Base-by-base conservation (phyloP, 148 eudicot species). In the Amaranthus hypochondriacus region DNA sequence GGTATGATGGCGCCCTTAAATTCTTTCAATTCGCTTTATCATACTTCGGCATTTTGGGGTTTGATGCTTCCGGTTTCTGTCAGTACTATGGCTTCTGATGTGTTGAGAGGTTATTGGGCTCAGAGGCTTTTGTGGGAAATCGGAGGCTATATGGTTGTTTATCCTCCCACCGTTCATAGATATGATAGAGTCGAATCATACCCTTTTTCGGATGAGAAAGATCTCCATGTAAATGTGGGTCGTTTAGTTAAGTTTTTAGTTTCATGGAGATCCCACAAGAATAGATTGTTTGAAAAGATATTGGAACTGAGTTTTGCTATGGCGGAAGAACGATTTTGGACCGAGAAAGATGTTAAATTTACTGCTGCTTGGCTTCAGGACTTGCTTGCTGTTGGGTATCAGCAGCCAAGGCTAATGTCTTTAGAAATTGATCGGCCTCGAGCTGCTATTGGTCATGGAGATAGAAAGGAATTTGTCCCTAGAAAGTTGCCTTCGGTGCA, bases 351-450 rank as follows among this genome's bases (percentile, higher is more conserved):
- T 76, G 86, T 95, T 58, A 86, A 88, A 68, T 84, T 95, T 71
- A 95, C 96, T 4, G 97, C 96, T 71, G 97, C 97, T 61, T 95
- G 98, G 98, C 90, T 95, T 76, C 97, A 92, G 69, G 98, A 95
- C 78, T 84, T 95, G 83, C 82, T 95, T 68, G 86, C 96, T 78
- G 97, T 95, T 72, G 88, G 96, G 58, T 95, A 92, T 77, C 88
- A 87, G 75, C 98, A 95, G 78, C 98, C 98, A 56, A 82, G 98
- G 73, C 73, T 95, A 47, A 88, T 95, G 97, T 85, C 98, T 4
- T 81, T 88, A 42, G 97, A 90, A 78, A 60, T 92, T 48, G 92
- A 89, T 64, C 69, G 96, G 72, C 93, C 85, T 47, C 77, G 97
- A 73, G 89, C 96, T 28, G 74, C 68, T 59, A 92, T 95, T 65